Base-by-base conservation (phyloP, 2,329 filamentous ascomycete species). In the Escovopsis weberi region DNA sequence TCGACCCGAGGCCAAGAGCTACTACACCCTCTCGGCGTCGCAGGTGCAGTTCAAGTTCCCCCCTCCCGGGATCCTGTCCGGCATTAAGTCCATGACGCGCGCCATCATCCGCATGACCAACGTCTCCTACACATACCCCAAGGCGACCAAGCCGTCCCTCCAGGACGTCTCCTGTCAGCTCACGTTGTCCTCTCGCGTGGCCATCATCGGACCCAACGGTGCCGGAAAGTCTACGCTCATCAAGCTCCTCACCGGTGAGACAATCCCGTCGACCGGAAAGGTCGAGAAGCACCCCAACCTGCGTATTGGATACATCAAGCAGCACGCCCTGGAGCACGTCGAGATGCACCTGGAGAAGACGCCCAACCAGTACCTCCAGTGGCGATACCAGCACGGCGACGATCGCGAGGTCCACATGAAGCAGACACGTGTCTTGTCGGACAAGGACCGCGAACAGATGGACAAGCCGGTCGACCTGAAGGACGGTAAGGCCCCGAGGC, bases 291-390 rank as follows among this genome's bases (percentile, higher is more conserved):
- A 98, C 62, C 91, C 91, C 52, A 98, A 98, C 63, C 68, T 98
- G 57, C 88, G 91, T 72, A 95, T 98, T 55, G 91, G 91, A 43
- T 98, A 98, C 70, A 96, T 98, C 70, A 96, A 96, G 70, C 91
- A 98, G 69, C 91, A 98, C 64, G 91, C 91, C 37, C 74, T 98
- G 11, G 91, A 98, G 71, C 91, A 98, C 76, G 91, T 98, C 10
- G 89, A 98, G 67, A 94, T 95, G 89, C 91, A 98, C 59, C 71
- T 96, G 53, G 91, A 98, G 66, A 98, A 98, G 77, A 98, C 91
- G 0, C 91, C 91, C 35, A 96, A 94, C 62, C 91, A 98, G 66
- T 98, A 98, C 59, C 75, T 98, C 32, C 91, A 96, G 66, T 98
- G 91, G 91, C 85, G 91, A 55, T 98, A 96, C 59, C 85, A 85